Percentiles rank a stretch among this genome's conserved stretches.
Conservation (phyloP, 345 rosid species). For the Sonneratia caseolaris region DNA sequence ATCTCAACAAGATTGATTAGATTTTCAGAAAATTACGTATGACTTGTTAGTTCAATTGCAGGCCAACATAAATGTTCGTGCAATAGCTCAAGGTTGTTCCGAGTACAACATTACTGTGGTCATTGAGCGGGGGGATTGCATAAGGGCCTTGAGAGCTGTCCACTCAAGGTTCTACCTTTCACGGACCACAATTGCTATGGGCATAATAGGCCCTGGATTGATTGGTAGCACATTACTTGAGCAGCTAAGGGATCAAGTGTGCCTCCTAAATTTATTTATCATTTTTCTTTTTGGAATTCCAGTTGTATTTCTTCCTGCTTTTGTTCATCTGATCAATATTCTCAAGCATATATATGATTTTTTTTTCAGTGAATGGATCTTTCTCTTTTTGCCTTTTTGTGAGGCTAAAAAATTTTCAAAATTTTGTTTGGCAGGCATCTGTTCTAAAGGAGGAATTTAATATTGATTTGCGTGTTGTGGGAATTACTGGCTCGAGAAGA, state of each 20-base stretch:
- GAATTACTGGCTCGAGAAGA: conserved; percentile 64
- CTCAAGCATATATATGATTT: background rate
- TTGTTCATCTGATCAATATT: background rate
- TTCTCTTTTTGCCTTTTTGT: background rate
- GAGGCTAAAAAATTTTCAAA: background rate
- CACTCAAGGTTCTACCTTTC: conserved; percentile 96
- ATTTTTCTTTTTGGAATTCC: background rate
- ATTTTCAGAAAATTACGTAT: background rate
- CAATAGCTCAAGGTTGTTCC: conserved; percentile 99
- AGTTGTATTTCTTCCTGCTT: background rate
- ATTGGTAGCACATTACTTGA: conserved; percentile 90
- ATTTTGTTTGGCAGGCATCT: conserved; percentile 33
- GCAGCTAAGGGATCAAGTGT: conserved; percentile 93
- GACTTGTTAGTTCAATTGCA: conserved; percentile 22
- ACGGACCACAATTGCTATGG: conserved; percentile 86
- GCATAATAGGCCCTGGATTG: conserved; percentile 93
- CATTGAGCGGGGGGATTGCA: conserved; percentile 79
- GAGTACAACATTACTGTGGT: conserved; percentile 94
- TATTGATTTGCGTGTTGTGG: conserved; percentile 95
- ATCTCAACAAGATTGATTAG: background rate
- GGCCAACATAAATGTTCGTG: conserved; percentile 95
- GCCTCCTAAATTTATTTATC: background rate
- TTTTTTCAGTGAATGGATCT: background rate
- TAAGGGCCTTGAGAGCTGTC: conserved; percentile 89
- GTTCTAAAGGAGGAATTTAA: conserved; percentile 94